Evolutionary conservation across 352 stramenopile genomes (phyloP).

Genomic region (Globisporangium recalcitrans): DNA sequence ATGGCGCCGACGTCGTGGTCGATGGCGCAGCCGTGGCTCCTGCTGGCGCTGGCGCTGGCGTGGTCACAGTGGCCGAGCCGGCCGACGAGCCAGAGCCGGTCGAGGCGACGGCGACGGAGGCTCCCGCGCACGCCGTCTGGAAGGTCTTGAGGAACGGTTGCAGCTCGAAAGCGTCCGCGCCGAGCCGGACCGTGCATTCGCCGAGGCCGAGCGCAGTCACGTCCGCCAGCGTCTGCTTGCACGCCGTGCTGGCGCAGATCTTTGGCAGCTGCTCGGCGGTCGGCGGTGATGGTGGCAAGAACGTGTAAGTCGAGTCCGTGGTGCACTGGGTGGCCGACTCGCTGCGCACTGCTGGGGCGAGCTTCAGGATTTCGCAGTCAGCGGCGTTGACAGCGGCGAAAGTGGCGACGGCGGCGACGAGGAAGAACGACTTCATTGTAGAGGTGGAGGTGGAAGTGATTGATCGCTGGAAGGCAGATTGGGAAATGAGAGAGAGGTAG

Average conservation of each 20-base stretch:
- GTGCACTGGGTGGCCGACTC: constrained; percentile 21
- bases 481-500: not conserved
- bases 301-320: constrained; percentile 26
- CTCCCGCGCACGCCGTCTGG: not conserved
- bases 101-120: not conserved
- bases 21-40: not conserved
- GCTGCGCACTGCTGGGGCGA: constrained; percentile 19
- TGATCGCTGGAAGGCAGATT: constrained; percentile 5
- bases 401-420: constrained; percentile 16
- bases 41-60: not conserved
- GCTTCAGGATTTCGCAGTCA: constrained; percentile 21
- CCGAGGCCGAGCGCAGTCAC: constrained; percentile 22
- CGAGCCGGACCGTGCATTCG: constrained; percentile 13
- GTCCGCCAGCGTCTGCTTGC: constrained; percentile 26
- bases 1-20: not conserved
- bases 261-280: constrained; percentile 15
- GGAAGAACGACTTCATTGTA: constrained; percentile 27
- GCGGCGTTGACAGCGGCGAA: constrained; percentile 17
- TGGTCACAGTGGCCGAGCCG: not conserved
- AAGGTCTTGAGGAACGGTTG: not conserved
- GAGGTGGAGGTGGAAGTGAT: constrained; percentile 4
- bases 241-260: constrained; percentile 28
- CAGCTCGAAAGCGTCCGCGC: not conserved
- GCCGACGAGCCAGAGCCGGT: not conserved
- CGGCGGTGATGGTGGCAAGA: constrained; percentile 21